These are phyloP conservation scores for Curvularia sp. DNA, from an alignment of 2,329 filamentous ascomycete genomes.

Conservation along the genomic window DNA sequence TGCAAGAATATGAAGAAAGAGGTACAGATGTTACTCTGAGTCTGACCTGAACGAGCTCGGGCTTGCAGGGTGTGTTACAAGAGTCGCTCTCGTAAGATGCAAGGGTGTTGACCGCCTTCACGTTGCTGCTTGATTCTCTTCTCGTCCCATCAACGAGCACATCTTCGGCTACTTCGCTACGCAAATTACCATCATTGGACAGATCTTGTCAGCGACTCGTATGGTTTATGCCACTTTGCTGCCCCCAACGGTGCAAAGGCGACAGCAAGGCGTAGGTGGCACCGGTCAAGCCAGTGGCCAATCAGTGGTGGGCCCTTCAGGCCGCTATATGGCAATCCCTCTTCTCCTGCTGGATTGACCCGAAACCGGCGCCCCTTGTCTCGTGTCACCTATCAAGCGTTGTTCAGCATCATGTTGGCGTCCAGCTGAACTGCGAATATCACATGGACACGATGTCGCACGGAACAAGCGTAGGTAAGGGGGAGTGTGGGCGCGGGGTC, in stretches of 20 bases:
- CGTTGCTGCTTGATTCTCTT: not conserved
- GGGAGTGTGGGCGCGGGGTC: slow-evolving; percentile 14
- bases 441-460: slow-evolving; percentile 13
- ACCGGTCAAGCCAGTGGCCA: slow-evolving; percentile 21
- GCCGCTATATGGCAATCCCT: slow-evolving; percentile 14
- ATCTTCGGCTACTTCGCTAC: not conserved
- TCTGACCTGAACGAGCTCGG: not conserved
- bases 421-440: slow-evolving; percentile 7
- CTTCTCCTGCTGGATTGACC: slow-evolving; percentile 8
- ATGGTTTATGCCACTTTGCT: slow-evolving; percentile 4
- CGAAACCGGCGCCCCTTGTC: slow-evolving; percentile 14
- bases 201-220: not conserved
- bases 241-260: not conserved
- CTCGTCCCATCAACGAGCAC: not conserved
- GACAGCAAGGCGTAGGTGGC: not conserved
- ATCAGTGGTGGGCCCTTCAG: slow-evolving; percentile 10
- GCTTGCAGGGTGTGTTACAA: not conserved
- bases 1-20: too few species aligned
- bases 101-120: not conserved
- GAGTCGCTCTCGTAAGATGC: not conserved
- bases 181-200: not conserved
- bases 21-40: not conserved
- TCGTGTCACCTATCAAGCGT: slow-evolving; percentile 14
- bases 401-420: slow-evolving; percentile 5
- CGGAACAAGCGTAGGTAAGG: not conserved